A percentile compares a stretch with the other conserved stretches of the same genome.
phyloP scores from a whole-genome alignment of 495 filamentous ascomycete genomes.

The Penicillium lagena region DNA sequence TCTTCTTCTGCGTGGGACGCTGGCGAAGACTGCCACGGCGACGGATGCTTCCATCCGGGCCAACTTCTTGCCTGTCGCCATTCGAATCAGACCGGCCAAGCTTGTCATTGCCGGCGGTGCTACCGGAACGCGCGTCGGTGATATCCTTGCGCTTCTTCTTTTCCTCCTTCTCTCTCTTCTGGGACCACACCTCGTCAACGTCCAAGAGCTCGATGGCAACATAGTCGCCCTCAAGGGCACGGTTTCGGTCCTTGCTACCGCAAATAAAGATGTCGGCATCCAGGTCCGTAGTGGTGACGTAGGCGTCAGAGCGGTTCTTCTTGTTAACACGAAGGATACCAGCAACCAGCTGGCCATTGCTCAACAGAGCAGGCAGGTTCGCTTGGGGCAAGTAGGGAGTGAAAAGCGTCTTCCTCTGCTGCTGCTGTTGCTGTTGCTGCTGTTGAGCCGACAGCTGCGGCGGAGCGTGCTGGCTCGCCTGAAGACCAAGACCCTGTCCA shows the following conservation, averaged over 20 bases:
- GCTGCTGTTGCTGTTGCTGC: slow-evolving; percentile 68
- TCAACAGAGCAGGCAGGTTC: slow-evolving; percentile 81
- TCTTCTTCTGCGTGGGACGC: slow-evolving; percentile 98
- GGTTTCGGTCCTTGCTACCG: slow-evolving; percentile 95
- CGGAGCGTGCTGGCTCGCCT: slow-evolving; percentile 73
- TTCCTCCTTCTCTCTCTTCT: slow-evolving; percentile 98
- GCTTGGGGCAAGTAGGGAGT: slow-evolving; percentile 97
- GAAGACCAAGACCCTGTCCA: slow-evolving; percentile 59
- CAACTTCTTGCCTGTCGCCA: slow-evolving; percentile 55
- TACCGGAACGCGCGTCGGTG: slow-evolving; percentile 74
- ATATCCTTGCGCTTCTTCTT: slow-evolving; percentile 99
- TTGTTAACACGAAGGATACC: slow-evolving; percentile 98
- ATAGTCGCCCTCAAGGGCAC: slow-evolving; percentile 90
- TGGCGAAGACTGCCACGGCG: slow-evolving; percentile 91
- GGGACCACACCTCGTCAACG: slow-evolving; percentile 96
- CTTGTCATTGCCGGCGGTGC: slow-evolving; percentile 65
- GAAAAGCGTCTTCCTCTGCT: slow-evolving; percentile 96
- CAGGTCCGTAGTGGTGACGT: slow-evolving; percentile 88
- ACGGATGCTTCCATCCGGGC: slow-evolving; percentile 72
- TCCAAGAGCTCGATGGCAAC: slow-evolving; percentile 95
- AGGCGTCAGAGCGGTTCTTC: slow-evolving; percentile 97
- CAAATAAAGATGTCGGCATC: slow-evolving; percentile 99
- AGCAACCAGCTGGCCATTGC: slow-evolving; percentile 89
- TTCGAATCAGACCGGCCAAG: slow-evolving; percentile 58
- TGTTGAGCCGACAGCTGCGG: slow-evolving; percentile 50